These are phyloP conservation scores for Hyphopichia fennica DNA, from an alignment of 1,139 yeast species.

Conservation along the genomic window DNA sequence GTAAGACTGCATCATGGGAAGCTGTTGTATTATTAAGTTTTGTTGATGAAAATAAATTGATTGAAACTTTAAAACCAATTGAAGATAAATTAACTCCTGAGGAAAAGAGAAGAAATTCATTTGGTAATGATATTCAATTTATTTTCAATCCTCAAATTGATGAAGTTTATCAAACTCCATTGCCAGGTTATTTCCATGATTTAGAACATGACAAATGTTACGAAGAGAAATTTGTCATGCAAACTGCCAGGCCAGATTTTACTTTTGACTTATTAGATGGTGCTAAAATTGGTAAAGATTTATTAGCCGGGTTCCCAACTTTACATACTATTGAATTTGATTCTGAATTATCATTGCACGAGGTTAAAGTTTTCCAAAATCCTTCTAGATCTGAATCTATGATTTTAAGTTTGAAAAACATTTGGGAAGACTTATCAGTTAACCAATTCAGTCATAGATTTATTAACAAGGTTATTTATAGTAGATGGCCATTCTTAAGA, in stretches of 20 bases:
- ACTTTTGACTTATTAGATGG: constrained; percentile 65
- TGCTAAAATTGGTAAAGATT: constrained; percentile 66
- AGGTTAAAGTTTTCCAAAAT: constrained; percentile 78
- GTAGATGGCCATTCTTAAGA: constrained; percentile 86
- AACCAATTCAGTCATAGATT: constrained; percentile 62
- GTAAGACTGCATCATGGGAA: constrained; percentile 97
- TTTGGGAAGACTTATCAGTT: constrained; percentile 46
- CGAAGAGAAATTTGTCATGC: constrained; percentile 56
- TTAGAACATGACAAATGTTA: constrained; percentile 76
- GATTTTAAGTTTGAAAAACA: constrained; percentile 60
- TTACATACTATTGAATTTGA: constrained; percentile 67
- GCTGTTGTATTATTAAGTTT: constrained; percentile 95
- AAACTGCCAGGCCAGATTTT: constrained; percentile 48
- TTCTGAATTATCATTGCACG: constrained; percentile 51
- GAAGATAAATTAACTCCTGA: constrained; percentile 63
- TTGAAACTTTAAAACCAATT: constrained; percentile 67
- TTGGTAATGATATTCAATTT: constrained; percentile 70
- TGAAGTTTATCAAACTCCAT: constrained; percentile 69
- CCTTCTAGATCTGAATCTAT: constrained; percentile 84
- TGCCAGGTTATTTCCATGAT: constrained; percentile 76
- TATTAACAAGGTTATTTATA: constrained; percentile 62
- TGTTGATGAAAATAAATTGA: constrained; percentile 78
- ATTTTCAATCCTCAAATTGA: constrained; percentile 76
- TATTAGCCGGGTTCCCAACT: constrained; percentile 90
- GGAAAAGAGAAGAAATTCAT: constrained; percentile 70